Base-by-base conservation (phyloP, 768 basidiomycete species). In the Chiua virens region DNA sequence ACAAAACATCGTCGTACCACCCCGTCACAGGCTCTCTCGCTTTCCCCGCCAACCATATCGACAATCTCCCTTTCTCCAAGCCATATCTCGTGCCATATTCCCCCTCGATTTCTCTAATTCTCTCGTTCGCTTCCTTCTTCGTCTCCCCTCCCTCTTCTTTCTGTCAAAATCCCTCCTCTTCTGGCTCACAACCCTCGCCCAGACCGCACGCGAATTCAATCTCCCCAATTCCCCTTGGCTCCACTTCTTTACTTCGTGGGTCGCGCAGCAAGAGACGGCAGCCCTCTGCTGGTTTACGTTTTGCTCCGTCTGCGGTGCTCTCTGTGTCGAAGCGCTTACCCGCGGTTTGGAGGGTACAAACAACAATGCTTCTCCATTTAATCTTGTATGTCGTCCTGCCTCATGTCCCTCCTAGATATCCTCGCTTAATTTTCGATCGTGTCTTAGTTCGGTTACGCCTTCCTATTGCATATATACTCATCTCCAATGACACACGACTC, bases 211-310 rank as follows among this genome's bases (percentile, higher is more conserved):
- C 50, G 13, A 14, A 14, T 11, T 18, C 52, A 61, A 38, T 68
- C 63, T 18, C 45, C 59, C 9, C 69, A 63, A 30, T 30, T 30
- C 30, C 1, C 30, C 30, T 11, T 30, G 30, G 45, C 54, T 78
- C 11, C 68, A 68, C 32, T 32, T 60, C 3, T 46, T 86, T 7
- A 73, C 72, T 2, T 49, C 63, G 0, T 84, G 81, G 83, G 74
- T 64, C 6, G 65, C 72, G 8, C 59, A 68, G 30, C 75, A 74
- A 56, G 78, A 82, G 34, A 88, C 86, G 74, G 66, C 75, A 0
- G 74, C 82, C 22, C 71, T 90, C 10, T 89, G 87, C 63, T 91
- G 89, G 89, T 71, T 70, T 28, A 88, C 86, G 0, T 91, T 90
- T 63, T 75, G 77, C 36, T 72, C 89, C 13, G 78, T 87, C 9